A percentile compares a stretch with the other conserved stretches of the same genome.
These are phyloP conservation scores for Rhodotorula sp. DNA, from an alignment of 1,284 basidiomycete species.

Conservation along the genomic window DNA sequence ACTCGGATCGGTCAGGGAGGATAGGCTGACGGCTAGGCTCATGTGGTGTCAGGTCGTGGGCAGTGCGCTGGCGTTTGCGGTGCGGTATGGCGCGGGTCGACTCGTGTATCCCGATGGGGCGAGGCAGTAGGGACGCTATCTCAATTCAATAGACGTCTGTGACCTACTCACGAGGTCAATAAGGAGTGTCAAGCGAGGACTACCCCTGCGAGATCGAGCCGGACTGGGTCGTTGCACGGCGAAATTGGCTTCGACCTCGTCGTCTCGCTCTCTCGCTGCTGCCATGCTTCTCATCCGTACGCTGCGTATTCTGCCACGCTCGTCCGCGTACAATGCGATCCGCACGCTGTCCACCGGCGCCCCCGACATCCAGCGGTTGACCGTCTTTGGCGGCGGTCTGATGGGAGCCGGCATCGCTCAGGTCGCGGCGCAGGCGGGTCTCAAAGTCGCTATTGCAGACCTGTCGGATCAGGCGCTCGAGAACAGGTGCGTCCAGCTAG, in stretches of 20 bases:
- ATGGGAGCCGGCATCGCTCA: constrained; percentile 59
- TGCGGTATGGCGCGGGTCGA: constrained; percentile 82
- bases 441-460: constrained; percentile 53
- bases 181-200: no score
- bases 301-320: background rate
- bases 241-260: background rate
- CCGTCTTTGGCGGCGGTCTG: constrained; percentile 46
- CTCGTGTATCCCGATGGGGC: constrained; percentile 77
- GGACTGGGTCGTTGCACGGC: no score
- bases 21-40: constrained; percentile 67
- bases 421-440: constrained; percentile 54
- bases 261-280: background rate
- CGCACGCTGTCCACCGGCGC: background rate
- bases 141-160: background rate
- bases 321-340: background rate
- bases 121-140: constrained; percentile 6
- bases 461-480: constrained; percentile 52
- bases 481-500: constrained; percentile 50
- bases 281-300: background rate
- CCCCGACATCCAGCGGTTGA: constrained; percentile 23
- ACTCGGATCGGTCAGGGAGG: constrained; percentile 78
- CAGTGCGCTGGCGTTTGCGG: constrained; percentile 72
- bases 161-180: background rate
- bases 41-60: constrained; percentile 71
- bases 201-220: no score